These are phyloP conservation scores for Eudorina sp. DNA, from an alignment of 139 green algal genomes.

Conservation along the genomic window DNA sequence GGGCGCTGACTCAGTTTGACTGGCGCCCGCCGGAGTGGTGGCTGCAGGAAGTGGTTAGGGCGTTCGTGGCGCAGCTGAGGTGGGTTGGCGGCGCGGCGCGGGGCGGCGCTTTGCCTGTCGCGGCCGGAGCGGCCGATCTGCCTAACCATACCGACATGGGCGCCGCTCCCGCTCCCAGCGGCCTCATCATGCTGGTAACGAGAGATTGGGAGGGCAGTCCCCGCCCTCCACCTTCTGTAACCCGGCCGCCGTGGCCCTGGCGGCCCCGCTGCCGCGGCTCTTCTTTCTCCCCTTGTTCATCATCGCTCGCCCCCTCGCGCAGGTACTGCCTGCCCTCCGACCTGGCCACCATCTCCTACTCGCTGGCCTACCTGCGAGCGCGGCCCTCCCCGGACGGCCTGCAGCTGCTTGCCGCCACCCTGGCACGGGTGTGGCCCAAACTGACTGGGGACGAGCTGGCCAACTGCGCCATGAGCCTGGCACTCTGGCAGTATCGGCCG, in stretches of 20 bases:
- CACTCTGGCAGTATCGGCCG: constrained; percentile 45
- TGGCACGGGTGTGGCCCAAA: not conserved
- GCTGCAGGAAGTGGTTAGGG: not conserved
- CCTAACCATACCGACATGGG: too few relatives aligned
- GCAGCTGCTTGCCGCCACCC: not conserved
- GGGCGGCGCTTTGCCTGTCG: too few relatives aligned
- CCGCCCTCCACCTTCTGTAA: too few relatives aligned
- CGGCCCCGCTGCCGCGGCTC: too few relatives aligned
- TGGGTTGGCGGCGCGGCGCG: too few relatives aligned
- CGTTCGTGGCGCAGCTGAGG: constrained; percentile 27
- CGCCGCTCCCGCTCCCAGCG: too few relatives aligned
- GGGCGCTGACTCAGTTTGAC: constrained; percentile 47
- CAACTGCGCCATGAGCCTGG: constrained; percentile 48
- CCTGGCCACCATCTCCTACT: constrained; percentile 48
- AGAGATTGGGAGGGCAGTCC: too few relatives aligned
- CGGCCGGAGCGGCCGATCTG: too few relatives aligned
- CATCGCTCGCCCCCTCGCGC: not conserved
- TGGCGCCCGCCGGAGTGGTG: constrained; percentile 13
- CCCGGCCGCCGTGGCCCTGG: too few relatives aligned
- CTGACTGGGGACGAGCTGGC: constrained; percentile 42
- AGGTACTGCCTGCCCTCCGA: constrained; percentile 44
- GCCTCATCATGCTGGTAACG: too few relatives aligned
- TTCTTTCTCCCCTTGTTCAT: not conserved
- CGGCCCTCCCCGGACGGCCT: constrained; percentile 14
- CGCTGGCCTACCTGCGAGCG: constrained; percentile 48